Base-by-base conservation (phyloP, 306 rosid species). In the Potentilla sterilis region DNA sequence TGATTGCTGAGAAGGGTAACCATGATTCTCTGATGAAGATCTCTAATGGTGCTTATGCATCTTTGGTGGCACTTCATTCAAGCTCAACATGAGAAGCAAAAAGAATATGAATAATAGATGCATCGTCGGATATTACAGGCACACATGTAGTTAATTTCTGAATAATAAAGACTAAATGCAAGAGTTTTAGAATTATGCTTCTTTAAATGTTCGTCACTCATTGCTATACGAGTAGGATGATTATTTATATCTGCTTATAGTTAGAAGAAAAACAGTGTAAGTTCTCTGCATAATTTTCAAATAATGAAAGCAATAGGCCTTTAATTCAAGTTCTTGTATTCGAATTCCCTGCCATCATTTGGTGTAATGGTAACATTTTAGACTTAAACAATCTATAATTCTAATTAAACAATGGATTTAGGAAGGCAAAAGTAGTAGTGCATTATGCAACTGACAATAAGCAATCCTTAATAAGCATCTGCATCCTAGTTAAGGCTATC, bases 1-100 rank as follows among this genome's bases (percentile, higher is more conserved):
- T 52, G 42, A 79, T 95, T 67, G 90, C 92, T 9, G 99, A 95
- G 83, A 76, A 85, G 72, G 99, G 99, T 22, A 84, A 74, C n/a
- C 99, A 95, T 58, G 92, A 87, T 51, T 81, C 2, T 24, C 81
- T 95, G 57, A 87, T 92, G 86, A 90, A 86, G 83, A 92, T 90
- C 59, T 46, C 3, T 2, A 86, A 58, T 47, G 99, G 99, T 16
- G 83, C 82, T 74, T 95, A 92, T 78, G 91, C 97, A 16, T 89
- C 96, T 1, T 86, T 95, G 74, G 96, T 92, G 9, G 87, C 99
- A 67, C 91, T 95, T 55, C 92, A 90, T 52, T 35, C 66, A 76
- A 79, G 75, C 82, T 83, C 93, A 43, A 69, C 81, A 8, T 35
- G 28, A n/a, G 44, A 43, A 54, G 24, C 13, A 34, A 15, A 54